These are phyloP conservation scores for Fusarium dlaminii DNA, from an alignment of 2,329 filamentous ascomycete genomes.

Conservation along the genomic window DNA sequence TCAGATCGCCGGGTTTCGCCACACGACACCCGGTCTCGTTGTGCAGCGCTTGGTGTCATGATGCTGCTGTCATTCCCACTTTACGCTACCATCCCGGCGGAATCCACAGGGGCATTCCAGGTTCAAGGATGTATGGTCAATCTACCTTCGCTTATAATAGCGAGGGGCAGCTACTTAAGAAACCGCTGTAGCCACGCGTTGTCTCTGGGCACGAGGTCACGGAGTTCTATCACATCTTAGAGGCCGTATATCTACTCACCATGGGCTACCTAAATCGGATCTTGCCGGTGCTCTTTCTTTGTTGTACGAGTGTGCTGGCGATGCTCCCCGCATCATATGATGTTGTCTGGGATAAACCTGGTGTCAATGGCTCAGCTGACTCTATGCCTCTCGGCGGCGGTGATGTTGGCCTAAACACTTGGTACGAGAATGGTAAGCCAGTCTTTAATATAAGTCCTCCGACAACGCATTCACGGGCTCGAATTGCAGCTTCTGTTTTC, in stretches of 20 bases:
- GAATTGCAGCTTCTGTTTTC: fast-evolving
- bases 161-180: background rate
- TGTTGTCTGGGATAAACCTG: background rate
- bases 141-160: no score
- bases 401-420: conserved; percentile 2
- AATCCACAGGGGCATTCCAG: no score
- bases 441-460: fast-evolving
- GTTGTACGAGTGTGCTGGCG: background rate
- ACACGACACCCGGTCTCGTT: background rate
- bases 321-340: background rate
- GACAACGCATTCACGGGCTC: fast-evolving
- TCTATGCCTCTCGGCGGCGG: conserved; percentile 11
- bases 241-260: background rate
- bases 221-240: background rate
- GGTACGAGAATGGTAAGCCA: conserved; percentile 4
- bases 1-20: background rate
- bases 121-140: background rate
- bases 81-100: background rate
- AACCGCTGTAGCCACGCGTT: no score
- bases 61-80: background rate
- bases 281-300: background rate
- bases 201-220: no score
- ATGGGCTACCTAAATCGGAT: background rate
- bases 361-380: conserved; percentile 8
- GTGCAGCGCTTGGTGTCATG: background rate